Conservation (phyloP, 371 early-diverging fungal genomes). For the Rhizomucor pusillus region DNA sequence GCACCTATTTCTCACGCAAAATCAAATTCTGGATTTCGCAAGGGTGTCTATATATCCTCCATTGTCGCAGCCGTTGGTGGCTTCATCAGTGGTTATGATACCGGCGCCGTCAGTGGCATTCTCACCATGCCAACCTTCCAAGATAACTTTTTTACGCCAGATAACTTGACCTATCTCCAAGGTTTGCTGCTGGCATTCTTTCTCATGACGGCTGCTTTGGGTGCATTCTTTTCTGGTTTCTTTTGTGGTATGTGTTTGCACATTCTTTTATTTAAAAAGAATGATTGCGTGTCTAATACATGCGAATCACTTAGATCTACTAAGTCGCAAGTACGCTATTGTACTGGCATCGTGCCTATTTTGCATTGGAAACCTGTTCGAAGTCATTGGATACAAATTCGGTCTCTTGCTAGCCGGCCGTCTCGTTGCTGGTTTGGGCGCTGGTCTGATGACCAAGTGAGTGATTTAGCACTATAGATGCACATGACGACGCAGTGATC, state of each 20-base stretch:
- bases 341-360: constrained; percentile 30
- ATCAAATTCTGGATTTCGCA: constrained; percentile 7
- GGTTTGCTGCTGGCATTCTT: constrained; percentile 34
- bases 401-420: constrained; percentile 39
- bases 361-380: constrained; percentile 36
- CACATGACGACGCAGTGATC: not conserved
- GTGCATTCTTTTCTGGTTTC: constrained; percentile 34
- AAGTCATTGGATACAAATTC: constrained; percentile 35
- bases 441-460: constrained; percentile 32
- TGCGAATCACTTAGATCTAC: too few relatives aligned
- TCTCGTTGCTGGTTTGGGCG: constrained; percentile 40
- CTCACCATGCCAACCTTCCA: constrained; percentile 16
- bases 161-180: constrained; percentile 15
- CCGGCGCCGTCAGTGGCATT: constrained; percentile 27
- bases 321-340: constrained; percentile 39
- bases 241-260: constrained; percentile 29
- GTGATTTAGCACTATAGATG: not conserved
- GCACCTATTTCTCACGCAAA: too few relatives aligned
- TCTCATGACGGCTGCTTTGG: constrained; percentile 41
- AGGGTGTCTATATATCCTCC: constrained; percentile 24
- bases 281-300: too few relatives aligned
- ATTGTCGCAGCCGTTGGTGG: constrained; percentile 29
- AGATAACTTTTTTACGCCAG: constrained; percentile 10
- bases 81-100: constrained; percentile 41
- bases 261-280: too few relatives aligned